These are phyloP conservation scores for Phytomonas sp. DNA, from an alignment of 208 protist genomes.

Conservation along the genomic window DNA sequence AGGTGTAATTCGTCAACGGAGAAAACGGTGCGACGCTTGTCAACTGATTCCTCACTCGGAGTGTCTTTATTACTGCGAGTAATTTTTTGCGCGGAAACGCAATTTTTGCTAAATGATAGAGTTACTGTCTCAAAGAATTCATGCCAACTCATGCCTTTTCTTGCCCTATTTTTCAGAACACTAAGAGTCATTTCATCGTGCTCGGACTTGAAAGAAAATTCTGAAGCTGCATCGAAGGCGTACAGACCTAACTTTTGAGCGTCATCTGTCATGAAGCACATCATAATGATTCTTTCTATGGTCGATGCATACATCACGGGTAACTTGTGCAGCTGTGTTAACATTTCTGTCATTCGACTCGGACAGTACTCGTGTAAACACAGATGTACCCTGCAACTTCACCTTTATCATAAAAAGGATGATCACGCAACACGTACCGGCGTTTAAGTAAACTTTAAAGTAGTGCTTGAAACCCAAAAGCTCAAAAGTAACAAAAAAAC, in stretches of 20 bases:
- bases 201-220: constrained; percentile 37
- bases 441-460: not conserved
- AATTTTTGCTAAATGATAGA: constrained; percentile 31
- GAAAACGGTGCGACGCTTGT: not conserved
- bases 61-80: not conserved
- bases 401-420: not conserved
- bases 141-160: constrained; percentile 35
- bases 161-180: constrained; percentile 22
- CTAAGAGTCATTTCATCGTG: constrained; percentile 36
- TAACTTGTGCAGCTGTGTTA: constrained; percentile 42
- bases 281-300: constrained; percentile 32
- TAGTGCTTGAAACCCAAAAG: not conserved
- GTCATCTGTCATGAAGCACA: constrained; percentile 46
- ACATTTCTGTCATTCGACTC: constrained; percentile 23
- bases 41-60: not conserved
- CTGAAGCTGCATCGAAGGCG: constrained; percentile 23
- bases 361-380: not conserved
- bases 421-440: not conserved
- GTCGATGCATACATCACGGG: constrained; percentile 41
- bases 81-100: constrained; percentile 15
- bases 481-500: not conserved
- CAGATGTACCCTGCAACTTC: not conserved
- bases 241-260: constrained; percentile 43
- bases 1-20: not conserved
- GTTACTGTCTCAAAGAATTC: constrained; percentile 54